A percentile compares a stretch with the other conserved stretches of the same genome.
These are phyloP conservation scores for Ehretia macrophylla DNA, from an alignment of 257 asterid genomes.

Conservation along the genomic window DNA sequence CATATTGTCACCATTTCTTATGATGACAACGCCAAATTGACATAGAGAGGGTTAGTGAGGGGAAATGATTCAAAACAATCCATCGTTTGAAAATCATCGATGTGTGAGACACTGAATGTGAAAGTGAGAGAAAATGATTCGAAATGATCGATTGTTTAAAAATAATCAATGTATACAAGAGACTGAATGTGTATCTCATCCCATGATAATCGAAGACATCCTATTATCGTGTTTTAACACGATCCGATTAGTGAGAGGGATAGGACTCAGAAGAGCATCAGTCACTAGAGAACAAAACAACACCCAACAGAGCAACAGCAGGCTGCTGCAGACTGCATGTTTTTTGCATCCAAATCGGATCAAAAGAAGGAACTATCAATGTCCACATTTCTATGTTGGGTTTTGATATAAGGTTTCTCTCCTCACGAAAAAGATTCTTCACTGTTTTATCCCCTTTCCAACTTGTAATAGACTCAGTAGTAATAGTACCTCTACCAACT, in stretches of 20 bases:
- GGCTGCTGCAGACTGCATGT: conserved; percentile 18
- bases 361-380: conserved; percentile 20
- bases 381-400: conserved; percentile 30
- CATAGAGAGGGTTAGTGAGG: background rate
- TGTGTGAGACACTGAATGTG: no score
- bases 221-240: no score
- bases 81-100: no score
- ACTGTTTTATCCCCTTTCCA: conserved; percentile 7
- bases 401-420: conserved; percentile 17
- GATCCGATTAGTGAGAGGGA: conserved; percentile 1
- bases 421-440: conserved; percentile 48
- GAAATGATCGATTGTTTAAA: no score
- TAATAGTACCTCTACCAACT: no score
- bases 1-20: background rate
- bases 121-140: no score
- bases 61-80: no score
- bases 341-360: conserved; percentile 1
- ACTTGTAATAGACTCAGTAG: background rate
- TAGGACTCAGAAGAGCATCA: background rate
- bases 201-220: no score
- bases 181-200: no score
- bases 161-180: no score
- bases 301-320: background rate
- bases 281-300: conserved; percentile 13
- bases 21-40: background rate